These are phyloP conservation scores for Agaricus bisporus DNA, from an alignment of 768 basidiomycete species.

Conservation along the genomic window DNA sequence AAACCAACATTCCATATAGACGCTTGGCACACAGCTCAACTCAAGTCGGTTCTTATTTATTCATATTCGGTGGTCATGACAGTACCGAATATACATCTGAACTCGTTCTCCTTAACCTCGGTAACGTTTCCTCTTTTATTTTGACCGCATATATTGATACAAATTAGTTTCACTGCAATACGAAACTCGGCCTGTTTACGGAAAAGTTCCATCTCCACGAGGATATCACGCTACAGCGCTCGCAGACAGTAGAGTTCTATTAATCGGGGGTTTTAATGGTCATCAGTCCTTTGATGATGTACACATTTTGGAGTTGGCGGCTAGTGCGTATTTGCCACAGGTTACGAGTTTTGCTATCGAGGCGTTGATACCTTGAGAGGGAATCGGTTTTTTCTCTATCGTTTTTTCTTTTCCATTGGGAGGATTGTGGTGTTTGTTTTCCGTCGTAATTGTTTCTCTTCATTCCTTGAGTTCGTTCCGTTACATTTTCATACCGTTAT, in stretches of 20 bases:
- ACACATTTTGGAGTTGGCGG: conserved; percentile 79
- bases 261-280: conserved; percentile 89
- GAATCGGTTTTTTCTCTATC: background rate
- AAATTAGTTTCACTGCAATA: conserved; percentile 74
- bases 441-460: too few species aligned
- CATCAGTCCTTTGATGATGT: conserved; percentile 81
- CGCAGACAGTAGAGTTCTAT: conserved; percentile 78
- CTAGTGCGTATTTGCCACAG: conserved; percentile 84
- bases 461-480: background rate
- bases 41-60: conserved; percentile 88
- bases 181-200: conserved; percentile 64
- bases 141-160: background rate
- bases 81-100: conserved; percentile 69
- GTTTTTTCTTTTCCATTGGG: background rate
- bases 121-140: conserved; percentile 29
- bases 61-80: conserved; percentile 87
- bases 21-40: conserved; percentile 83
- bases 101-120: conserved; percentile 80
- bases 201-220: conserved; percentile 63
- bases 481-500: too few species aligned
- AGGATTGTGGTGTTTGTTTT: too few species aligned
- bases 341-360: conserved; percentile 73
- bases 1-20: conserved; percentile 41
- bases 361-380: conserved; percentile 6
- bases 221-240: conserved; percentile 84